Evolutionary conservation across 225 moss, liverwort and hornwort genomes (phyloP).

Genomic region (Polytrichum formosum): DNA sequence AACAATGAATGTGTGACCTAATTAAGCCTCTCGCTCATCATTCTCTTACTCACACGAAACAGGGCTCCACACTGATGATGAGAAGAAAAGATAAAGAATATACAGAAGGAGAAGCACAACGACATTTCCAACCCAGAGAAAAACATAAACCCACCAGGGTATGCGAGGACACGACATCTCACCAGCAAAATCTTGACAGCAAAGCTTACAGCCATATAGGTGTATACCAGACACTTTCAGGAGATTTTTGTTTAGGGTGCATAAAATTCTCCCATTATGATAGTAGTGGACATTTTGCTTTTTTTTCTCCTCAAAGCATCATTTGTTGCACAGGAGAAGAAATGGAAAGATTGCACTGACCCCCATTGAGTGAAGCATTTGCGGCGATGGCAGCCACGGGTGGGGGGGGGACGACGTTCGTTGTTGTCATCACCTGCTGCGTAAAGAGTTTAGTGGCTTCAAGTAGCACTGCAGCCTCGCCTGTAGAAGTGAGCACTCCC

Average conservation of each 20-base stretch:
- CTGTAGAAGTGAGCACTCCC: conserved; percentile 32
- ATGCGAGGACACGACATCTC: background rate
- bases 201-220: background rate
- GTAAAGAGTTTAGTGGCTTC: conserved; percentile 11
- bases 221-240: background rate
- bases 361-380: too few species aligned
- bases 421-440: conserved; percentile 7
- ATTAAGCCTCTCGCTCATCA: too few species aligned
- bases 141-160: background rate
- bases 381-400: conserved; percentile 18
- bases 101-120: background rate
- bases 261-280: too few species aligned
- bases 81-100: conserved; percentile 8
- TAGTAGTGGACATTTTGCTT: too few species aligned
- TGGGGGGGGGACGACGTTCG: background rate
- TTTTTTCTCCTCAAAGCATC: too few species aligned
- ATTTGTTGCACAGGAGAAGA: too few species aligned
- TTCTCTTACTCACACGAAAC: conserved; percentile 9
- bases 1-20: conserved; percentile 15
- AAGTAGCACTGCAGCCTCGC: conserved; percentile 34
- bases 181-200: background rate
- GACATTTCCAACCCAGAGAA: too few species aligned
- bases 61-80: background rate
- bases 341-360: too few species aligned
- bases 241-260: too few species aligned